Conservation (phyloP, 129 eudicot genomes). For the Flaveria bidentis region DNA sequence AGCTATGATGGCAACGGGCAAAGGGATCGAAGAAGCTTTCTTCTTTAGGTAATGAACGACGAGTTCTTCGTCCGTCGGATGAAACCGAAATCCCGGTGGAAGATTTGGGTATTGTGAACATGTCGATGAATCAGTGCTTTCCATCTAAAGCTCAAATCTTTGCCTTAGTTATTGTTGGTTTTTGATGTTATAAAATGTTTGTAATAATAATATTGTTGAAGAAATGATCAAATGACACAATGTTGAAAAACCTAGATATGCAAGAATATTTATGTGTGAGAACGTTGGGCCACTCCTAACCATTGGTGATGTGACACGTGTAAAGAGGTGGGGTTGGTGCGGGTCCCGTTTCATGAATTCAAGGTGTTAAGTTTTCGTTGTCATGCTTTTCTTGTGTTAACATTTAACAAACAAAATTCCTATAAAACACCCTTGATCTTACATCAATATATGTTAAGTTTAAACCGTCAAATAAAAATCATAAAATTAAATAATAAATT, state of each 20-base stretch:
- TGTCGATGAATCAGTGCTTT: slow-evolving; percentile 45
- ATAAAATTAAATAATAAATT: slow-evolving; percentile 2
- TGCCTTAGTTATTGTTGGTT: not conserved
- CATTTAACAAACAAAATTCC: slow-evolving; percentile 40
- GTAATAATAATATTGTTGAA: slow-evolving; percentile 11
- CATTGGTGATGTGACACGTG: slow-evolving; percentile 38
- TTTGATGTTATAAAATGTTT: slow-evolving; percentile 21
- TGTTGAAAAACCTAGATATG: slow-evolving; percentile 25
- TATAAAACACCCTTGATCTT: slow-evolving; percentile 38
- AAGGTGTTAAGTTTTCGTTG: slow-evolving; percentile 37
- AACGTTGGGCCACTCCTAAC: slow-evolving; percentile 28
- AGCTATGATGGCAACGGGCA: slow-evolving; percentile 52
- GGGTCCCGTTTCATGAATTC: slow-evolving; percentile 44
- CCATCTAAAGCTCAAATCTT: slow-evolving; percentile 32
- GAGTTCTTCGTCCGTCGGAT: slow-evolving; percentile 42
- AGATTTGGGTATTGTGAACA: slow-evolving; percentile 42
- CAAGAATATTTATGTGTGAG: slow-evolving; percentile 36
- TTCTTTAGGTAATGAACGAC: slow-evolving; percentile 41
- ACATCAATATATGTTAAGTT: slow-evolving; percentile 17
- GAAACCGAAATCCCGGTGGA: slow-evolving; percentile 46
- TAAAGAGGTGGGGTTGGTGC: slow-evolving; percentile 30
- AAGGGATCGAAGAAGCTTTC: slow-evolving; percentile 40
- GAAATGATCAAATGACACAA: slow-evolving; percentile 14
- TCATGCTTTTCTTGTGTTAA: slow-evolving; percentile 42
- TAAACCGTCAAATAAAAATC: slow-evolving; percentile 21